phyloP scores from a whole-genome alignment of 1,284 basidiomycete genomes.

The Trametes pubescens region DNA sequence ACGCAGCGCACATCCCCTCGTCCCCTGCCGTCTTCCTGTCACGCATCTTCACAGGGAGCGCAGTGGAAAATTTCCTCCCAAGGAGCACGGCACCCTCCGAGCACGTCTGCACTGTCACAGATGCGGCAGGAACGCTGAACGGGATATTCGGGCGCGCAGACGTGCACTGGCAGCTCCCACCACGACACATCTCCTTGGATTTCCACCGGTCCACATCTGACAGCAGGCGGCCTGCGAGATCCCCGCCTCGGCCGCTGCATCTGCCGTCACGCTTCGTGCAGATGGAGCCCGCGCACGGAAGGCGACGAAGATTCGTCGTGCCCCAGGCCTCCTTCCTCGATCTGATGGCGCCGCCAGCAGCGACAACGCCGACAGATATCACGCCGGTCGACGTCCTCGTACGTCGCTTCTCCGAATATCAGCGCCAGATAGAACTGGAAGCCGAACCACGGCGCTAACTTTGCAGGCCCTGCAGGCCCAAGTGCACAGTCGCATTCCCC shows the following conservation, averaged over 20 bases:
- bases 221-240: slow-evolving; percentile 19
- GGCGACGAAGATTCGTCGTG: slow-evolving; percentile 17
- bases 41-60: slow-evolving; percentile 4
- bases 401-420: slow-evolving; percentile 20
- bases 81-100: not conserved
- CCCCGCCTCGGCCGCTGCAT: slow-evolving; percentile 11
- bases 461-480: not conserved
- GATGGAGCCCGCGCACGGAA: slow-evolving; percentile 6
- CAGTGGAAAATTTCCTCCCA: slow-evolving; percentile 9
- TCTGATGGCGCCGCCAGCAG: slow-evolving; percentile 19
- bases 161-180: not conserved
- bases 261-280: slow-evolving; percentile 21
- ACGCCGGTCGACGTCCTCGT: slow-evolving; percentile 7
- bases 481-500: slow-evolving; percentile 2
- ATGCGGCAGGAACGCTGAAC: not conserved
- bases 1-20: not conserved
- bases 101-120: slow-evolving; percentile 8
- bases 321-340: slow-evolving; percentile 8
- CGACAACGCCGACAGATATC: slow-evolving; percentile 19
- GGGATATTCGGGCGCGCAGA: not conserved
- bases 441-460: slow-evolving; percentile 1
- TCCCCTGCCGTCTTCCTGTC: not conserved
- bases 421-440: slow-evolving; percentile 12
- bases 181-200: slow-evolving; percentile 2
- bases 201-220: slow-evolving; percentile 15